Conservation (phyloP, 1,284 basidiomycete species). For the Caloboletus firmus region DNA sequence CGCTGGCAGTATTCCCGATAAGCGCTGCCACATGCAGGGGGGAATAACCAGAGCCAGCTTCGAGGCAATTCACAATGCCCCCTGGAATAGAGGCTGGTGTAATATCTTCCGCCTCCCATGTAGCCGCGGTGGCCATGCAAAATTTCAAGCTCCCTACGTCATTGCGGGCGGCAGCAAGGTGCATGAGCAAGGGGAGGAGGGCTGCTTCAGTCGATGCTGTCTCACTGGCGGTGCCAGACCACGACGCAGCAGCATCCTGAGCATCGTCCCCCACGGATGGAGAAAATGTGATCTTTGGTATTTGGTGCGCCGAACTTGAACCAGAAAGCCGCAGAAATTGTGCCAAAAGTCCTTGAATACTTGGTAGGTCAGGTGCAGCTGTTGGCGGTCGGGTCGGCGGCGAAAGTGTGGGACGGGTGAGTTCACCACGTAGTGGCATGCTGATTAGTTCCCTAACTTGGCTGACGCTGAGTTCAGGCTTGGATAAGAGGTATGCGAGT, state of each 20-base stretch:
- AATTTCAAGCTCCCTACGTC: conserved; percentile 61
- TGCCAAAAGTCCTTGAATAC: conserved; percentile 61
- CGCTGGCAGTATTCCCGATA: conserved; percentile 59
- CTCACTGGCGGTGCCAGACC: conserved; percentile 76
- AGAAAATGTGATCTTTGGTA: conserved; percentile 49
- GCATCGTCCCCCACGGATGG: conserved; percentile 38
- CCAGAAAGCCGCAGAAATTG: conserved; percentile 66
- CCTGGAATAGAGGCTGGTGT: conserved; percentile 46
- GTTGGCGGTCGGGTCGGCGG: conserved; percentile 44
- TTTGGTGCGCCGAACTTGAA: conserved; percentile 36
- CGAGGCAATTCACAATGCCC: conserved; percentile 69
- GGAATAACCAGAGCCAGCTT: conserved; percentile 66
- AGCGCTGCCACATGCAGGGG: conserved; percentile 82
- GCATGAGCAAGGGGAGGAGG: conserved; percentile 72
- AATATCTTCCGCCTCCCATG: conserved; percentile 30
- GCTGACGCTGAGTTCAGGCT: conserved; percentile 66
- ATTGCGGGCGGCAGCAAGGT: conserved; percentile 71
- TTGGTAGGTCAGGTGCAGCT: conserved; percentile 54
- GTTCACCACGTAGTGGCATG: conserved; percentile 82
- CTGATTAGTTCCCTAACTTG: conserved; percentile 79
- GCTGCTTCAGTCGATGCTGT: conserved; percentile 65
- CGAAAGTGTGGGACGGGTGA: conserved; percentile 55
- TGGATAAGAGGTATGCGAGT: conserved; percentile 85
- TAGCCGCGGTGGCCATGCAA: conserved; percentile 46
- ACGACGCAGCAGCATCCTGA: conserved; percentile 62